A percentile compares a stretch with the other conserved stretches of the same genome.
Evolutionary conservation across 2,329 filamentous ascomycete species (phyloP).

Genomic region (Stagonosporopsis chrysanthemi): DNA sequence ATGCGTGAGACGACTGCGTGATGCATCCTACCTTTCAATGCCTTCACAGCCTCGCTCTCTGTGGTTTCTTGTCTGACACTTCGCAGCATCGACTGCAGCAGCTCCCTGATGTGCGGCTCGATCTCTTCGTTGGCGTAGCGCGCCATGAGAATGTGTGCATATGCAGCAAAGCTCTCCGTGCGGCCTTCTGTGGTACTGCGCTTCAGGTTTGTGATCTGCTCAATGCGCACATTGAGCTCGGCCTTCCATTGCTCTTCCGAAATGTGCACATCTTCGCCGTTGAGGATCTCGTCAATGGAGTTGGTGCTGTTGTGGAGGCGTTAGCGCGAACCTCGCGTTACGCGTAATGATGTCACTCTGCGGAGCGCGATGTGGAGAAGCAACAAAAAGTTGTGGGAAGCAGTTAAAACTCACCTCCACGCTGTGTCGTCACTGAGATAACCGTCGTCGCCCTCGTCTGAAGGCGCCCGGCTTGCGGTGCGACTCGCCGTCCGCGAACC

Average conservation of each 20-base stretch:
- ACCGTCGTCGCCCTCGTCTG: slow-evolving; percentile 68
- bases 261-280: slow-evolving; percentile 58
- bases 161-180: slow-evolving; percentile 68
- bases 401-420: slow-evolving; percentile 58
- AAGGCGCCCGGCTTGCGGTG: slow-evolving; percentile 67
- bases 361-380: slow-evolving; percentile 17
- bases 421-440: slow-evolving; percentile 65
- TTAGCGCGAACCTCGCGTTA: slow-evolving; percentile 34
- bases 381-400: slow-evolving; percentile 5
- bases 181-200: slow-evolving; percentile 76
- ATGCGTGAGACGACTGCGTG: background rate
- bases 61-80: slow-evolving; percentile 74
- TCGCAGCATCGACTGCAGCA: slow-evolving; percentile 71
- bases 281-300: slow-evolving; percentile 71
- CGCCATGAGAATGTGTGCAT: slow-evolving; percentile 70
- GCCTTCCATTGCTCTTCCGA: slow-evolving; percentile 65
- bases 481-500: slow-evolving; percentile 60
- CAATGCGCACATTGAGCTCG: slow-evolving; percentile 70
- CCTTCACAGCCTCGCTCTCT: slow-evolving; percentile 72
- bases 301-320: slow-evolving; percentile 57
- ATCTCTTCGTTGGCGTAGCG: slow-evolving; percentile 72
- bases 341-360: slow-evolving; percentile 39
- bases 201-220: slow-evolving; percentile 79
- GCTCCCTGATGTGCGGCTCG: slow-evolving; percentile 64
- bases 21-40: slow-evolving; percentile 64